Evolutionary conservation across 202 grass and related monocot species (phyloP).

Genomic region (Brachypodium distachyon): DNA sequence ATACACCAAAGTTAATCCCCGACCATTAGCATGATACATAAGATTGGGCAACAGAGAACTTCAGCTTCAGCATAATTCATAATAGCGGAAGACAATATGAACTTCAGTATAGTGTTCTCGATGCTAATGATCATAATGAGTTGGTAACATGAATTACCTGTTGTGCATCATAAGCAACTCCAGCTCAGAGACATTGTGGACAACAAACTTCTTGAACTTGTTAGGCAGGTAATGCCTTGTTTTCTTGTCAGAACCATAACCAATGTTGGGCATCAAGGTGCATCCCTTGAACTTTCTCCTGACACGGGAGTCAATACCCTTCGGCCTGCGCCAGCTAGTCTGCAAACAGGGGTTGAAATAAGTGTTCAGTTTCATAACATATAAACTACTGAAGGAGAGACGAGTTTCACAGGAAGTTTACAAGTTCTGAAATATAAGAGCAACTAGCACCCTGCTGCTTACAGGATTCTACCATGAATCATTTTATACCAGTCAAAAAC

Average conservation of each 20-base stretch:
- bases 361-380: background rate
- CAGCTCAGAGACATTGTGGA: constrained; percentile 46
- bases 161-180: constrained; percentile 16
- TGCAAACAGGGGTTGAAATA: background rate
- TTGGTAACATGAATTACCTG: background rate
- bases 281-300: constrained; percentile 72
- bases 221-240: constrained; percentile 12
- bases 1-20: background rate
- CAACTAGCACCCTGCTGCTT: background rate
- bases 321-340: constrained; percentile 59
- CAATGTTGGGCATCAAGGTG: constrained; percentile 65
- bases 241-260: background rate
- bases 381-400: background rate
- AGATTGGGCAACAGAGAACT: background rate
- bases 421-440: background rate
- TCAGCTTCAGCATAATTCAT: no score
- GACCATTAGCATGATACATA: background rate
- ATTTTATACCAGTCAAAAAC: background rate
- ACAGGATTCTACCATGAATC: background rate
- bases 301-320: constrained; percentile 66
- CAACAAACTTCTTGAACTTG: constrained; percentile 46
- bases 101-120: background rate
- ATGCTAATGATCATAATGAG: background rate
- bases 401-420: background rate
- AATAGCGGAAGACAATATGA: background rate